Conservation (phyloP, 108 stramenopile genomes). For the Nitzschia palea region DNA sequence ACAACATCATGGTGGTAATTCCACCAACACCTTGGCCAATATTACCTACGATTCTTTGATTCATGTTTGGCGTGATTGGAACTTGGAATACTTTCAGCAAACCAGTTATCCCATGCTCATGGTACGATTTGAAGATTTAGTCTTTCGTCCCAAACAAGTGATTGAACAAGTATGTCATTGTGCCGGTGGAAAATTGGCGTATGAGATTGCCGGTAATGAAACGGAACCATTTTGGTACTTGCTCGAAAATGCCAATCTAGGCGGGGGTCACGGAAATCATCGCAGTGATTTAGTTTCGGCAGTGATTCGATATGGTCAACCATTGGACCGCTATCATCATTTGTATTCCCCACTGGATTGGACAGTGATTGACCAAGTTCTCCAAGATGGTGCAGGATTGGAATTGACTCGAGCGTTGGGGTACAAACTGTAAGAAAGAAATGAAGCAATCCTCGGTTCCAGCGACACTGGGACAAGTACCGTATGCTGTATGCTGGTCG, state of each 20-base stretch:
- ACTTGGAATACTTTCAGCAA: conserved; percentile 48
- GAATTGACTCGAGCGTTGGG: not conserved
- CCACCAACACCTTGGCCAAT: not conserved
- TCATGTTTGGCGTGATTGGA: conserved; percentile 69
- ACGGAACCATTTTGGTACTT: conserved; percentile 44
- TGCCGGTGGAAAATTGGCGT: conserved; percentile 43
- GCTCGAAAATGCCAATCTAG: conserved; percentile 44
- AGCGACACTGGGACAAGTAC: too few relatives aligned
- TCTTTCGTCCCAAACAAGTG: conserved; percentile 57
- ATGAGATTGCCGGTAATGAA: not conserved
- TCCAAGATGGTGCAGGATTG: not conserved
- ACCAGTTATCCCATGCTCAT: conserved; percentile 53
- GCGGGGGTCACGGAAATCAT: conserved; percentile 53
- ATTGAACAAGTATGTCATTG: conserved; percentile 56
- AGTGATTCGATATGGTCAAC: conserved; percentile 60
- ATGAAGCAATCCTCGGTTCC: too few relatives aligned
- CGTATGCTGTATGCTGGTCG: too few relatives aligned
- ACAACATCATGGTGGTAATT: not conserved
- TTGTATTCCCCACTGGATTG: conserved; percentile 12
- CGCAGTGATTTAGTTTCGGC: conserved; percentile 49
- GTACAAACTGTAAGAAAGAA: conserved; percentile 5
- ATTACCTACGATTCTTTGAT: conserved; percentile 44
- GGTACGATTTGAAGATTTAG: conserved; percentile 71
- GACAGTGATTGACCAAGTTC: not conserved
- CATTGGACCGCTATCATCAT: conserved; percentile 9